These are phyloP conservation scores for Lavandula angustifolia DNA, from an alignment of 257 asterid genomes.

Conservation along the genomic window DNA sequence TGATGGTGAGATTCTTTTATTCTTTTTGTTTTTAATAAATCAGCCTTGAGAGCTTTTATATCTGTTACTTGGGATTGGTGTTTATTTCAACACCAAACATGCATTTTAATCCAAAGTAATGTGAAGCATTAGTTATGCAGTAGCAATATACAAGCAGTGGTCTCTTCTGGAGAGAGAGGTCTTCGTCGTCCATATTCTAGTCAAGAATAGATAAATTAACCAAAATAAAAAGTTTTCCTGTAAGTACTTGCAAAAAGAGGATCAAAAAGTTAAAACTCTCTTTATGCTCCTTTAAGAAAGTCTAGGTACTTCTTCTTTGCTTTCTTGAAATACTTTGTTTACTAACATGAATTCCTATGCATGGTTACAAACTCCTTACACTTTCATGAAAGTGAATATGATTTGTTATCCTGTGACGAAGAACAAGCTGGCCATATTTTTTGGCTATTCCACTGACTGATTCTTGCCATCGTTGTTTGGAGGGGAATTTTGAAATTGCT, in stretches of 20 bases:
- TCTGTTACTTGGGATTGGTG: neutral
- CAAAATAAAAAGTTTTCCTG: neutral
- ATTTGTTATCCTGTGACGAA: conserved; percentile 12
- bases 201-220: neutral
- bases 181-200: neutral
- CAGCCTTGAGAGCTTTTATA: neutral
- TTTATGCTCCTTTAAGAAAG: no score
- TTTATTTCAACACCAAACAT: neutral
- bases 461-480: conserved; percentile 17
- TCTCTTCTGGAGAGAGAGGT: neutral
- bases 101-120: no score
- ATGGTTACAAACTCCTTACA: neutral
- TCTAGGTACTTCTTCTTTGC: no score
- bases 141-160: no score
- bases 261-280: neutral
- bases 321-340: no score
- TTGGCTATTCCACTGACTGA: conserved; percentile 21
- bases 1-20: conserved; percentile 53
- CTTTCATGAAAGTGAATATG: conserved; percentile 1
- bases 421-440: neutral
- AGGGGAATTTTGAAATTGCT: conserved; percentile 21
- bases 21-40: conserved; percentile 8
- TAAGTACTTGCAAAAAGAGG: neutral
- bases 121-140: no score
- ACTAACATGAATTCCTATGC: no score